These are phyloP conservation scores for Phytophthora pinifolia DNA, from an alignment of 352 stramenopile species.

Conservation along the genomic window DNA sequence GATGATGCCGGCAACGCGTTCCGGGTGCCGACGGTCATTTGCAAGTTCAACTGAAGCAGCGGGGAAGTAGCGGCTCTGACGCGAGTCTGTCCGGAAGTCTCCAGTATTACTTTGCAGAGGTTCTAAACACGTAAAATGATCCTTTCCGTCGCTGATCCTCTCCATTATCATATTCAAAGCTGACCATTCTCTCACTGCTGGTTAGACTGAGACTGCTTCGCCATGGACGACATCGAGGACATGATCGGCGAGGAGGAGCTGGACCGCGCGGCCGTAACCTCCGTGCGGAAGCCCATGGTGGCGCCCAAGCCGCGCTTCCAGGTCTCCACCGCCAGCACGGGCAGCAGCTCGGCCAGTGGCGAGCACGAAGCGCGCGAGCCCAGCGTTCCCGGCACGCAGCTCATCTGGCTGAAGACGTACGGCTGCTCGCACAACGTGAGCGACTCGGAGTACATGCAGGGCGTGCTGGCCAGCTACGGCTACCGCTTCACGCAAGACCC, in stretches of 20 bases:
- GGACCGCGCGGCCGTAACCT: constrained; percentile 46
- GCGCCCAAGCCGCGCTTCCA: constrained; percentile 53
- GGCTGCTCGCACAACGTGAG: constrained; percentile 93
- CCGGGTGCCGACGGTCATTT: constrained; percentile 86
- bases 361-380: constrained; percentile 17
- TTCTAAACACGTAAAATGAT: no score
- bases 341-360: constrained; percentile 21
- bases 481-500: constrained; percentile 83
- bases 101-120: no score
- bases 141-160: no score
- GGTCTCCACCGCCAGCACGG: constrained; percentile 20
- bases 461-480: constrained; percentile 87
- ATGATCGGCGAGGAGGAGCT: constrained; percentile 77
- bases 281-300: constrained; percentile 56
- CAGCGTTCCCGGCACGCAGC: constrained; percentile 63
- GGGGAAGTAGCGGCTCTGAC: no score
- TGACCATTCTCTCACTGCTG: no score
- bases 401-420: constrained; percentile 90
- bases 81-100: no score
- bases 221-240: constrained; percentile 81
- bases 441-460: constrained; percentile 94
- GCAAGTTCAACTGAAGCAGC: constrained; percentile 67
- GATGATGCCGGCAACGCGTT: constrained; percentile 82
- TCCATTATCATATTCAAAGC: no score
- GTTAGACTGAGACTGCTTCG: no score